Base-by-base conservation (phyloP, 1,284 basidiomycete species). In the Cutaneotrichosporon cavernicola region DNA sequence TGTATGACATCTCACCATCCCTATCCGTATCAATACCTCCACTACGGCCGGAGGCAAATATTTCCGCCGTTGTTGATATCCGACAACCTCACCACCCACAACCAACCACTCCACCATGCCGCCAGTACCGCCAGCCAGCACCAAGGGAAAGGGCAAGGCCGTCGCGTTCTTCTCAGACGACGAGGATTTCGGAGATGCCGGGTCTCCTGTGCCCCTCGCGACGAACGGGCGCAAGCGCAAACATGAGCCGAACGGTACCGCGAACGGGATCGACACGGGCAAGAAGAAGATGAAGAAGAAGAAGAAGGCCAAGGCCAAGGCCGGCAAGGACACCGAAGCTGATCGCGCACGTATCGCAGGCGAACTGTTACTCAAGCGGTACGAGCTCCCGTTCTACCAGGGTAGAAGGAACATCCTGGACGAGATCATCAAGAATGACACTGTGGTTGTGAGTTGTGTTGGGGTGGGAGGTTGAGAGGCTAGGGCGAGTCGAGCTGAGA, bases 381-480 rank as follows among this genome's bases (percentile, higher is more conserved):
- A 82, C 69, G 83, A 88, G 61, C 84, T 94, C 58, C 91, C 91
- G 5, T 92, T 94, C 70, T 89, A 88, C 53, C 84, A 85, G 80
- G 90, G 90, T 88, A 62, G 86, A 73, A 86, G 89, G 32, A 86
- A 87, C 46, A 85, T 97, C 34, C 80, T 94, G 34, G 83, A 88
- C 61, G 87, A 89, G 74, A 88, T 96, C 58, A 81, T 84, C 51
- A 82, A 86, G 53, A 88, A 96, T 78, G 91, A 97, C 76, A 92
- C 97, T 4, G 90, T 91, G 1, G 88, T 99, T 58, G 79, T 80
- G 62, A 62, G 77, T 69, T 13, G n/a, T 21, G 21, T 11, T 16
- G 57, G 38, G 40, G 40, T 32, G 21, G 6, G 13, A 13, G 8
- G 31, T 6, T 4, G 26, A 26, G 31, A 21, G 55, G 16, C 6